Conservation (phyloP, 2,329 filamentous ascomycete genomes). For the Chaetomium olivaceum region DNA sequence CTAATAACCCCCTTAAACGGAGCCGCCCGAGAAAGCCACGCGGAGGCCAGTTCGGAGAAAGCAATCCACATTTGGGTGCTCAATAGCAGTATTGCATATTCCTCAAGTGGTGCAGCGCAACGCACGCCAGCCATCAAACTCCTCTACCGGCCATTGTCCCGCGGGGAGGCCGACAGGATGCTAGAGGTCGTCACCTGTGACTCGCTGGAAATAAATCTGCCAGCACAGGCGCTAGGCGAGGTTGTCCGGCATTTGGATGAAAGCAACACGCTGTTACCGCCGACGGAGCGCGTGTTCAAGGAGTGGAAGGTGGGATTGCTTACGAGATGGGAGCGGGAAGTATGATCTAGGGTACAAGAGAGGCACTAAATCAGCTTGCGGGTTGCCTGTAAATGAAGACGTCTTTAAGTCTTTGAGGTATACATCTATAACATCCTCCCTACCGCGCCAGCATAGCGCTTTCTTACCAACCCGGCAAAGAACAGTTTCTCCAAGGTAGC, state of each 20-base stretch:
- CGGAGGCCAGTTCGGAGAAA: constrained; percentile 10
- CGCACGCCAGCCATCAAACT: constrained; percentile 51
- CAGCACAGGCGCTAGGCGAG: constrained; percentile 49
- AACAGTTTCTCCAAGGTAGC: too few relatives aligned
- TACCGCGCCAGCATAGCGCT: background rate
- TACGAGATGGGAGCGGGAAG: constrained; percentile 45
- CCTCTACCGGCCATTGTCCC: constrained; percentile 49
- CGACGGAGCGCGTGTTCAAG: constrained; percentile 57
- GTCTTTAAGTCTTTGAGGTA: background rate
- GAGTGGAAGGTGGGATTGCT: constrained; percentile 69
- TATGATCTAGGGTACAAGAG: background rate
- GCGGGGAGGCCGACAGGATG: constrained; percentile 49
- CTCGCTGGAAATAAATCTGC: constrained; percentile 61
- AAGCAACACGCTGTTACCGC: constrained; percentile 56
- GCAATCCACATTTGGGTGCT: constrained; percentile 57
- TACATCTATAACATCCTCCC: background rate
- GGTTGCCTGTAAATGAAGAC: background rate
- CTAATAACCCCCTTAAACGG: constrained; percentile 48
- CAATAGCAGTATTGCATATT: constrained; percentile 56
- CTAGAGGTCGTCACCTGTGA: constrained; percentile 55
- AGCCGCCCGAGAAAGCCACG: background rate
- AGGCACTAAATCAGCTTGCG: background rate
- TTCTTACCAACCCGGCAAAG: background rate
- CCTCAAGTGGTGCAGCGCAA: constrained; percentile 41
- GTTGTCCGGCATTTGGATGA: constrained; percentile 47